Percentiles rank a stretch among this genome's conserved stretches.
phyloP scores from a whole-genome alignment of 1,284 basidiomycete genomes.

The Puccinia polysora region DNA sequence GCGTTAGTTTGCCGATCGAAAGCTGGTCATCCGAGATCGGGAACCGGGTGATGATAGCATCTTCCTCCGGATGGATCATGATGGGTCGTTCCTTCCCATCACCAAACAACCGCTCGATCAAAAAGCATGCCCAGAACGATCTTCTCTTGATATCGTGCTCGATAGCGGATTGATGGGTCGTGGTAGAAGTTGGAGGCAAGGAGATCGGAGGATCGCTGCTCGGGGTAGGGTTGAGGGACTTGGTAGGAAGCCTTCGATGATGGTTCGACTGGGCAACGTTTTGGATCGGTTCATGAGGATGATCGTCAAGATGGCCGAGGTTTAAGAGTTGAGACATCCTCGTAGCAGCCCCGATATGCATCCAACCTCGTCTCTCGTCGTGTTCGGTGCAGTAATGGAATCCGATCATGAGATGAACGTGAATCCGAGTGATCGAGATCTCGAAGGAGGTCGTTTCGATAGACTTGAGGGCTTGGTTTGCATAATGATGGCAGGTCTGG shows the following conservation, averaged over 20 bases:
- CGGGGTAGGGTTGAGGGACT: too few species aligned
- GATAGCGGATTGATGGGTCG: too few species aligned
- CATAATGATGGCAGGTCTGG: slow-evolving; percentile 43
- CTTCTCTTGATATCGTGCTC: slow-evolving; percentile 45
- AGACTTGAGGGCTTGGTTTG: slow-evolving; percentile 20
- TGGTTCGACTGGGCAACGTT: background rate
- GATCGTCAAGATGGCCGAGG: slow-evolving; percentile 47
- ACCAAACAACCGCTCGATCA: slow-evolving; percentile 46
- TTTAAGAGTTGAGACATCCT: slow-evolving; percentile 47
- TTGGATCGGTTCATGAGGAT: background rate
- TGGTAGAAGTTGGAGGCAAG: too few species aligned
- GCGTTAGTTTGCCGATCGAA: slow-evolving; percentile 19
- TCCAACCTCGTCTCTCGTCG: slow-evolving; percentile 47
- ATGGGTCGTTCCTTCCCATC: slow-evolving; percentile 48
- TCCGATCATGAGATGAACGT: slow-evolving; percentile 47
- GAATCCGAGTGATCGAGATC: slow-evolving; percentile 46
- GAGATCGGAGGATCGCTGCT: too few species aligned
- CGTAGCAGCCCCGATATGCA: slow-evolving; percentile 46
- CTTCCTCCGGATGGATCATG: slow-evolving; percentile 44
- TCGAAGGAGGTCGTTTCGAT: slow-evolving; percentile 6
- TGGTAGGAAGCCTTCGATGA: slow-evolving; percentile 13
- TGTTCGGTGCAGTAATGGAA: slow-evolving; percentile 47
- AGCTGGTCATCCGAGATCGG: slow-evolving; percentile 46
- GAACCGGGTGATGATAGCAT: slow-evolving; percentile 45
- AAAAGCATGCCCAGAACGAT: slow-evolving; percentile 47